Evolutionary conservation across 768 basidiomycete species (phyloP).

Genomic region (Postia placenta): DNA sequence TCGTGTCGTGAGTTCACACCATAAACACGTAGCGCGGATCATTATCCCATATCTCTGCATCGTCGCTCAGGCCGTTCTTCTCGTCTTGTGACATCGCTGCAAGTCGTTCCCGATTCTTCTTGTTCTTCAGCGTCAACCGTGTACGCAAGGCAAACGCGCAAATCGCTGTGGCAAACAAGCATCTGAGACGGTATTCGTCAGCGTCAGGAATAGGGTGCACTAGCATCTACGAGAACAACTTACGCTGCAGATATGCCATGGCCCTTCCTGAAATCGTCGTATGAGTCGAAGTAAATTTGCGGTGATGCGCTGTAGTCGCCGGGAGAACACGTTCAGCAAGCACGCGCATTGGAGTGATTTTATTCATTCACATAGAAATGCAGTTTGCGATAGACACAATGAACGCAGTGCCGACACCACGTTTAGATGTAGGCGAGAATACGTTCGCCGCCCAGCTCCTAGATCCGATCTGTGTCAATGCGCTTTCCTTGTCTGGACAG

Average conservation of each 20-base stretch:
- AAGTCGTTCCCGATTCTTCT: slow-evolving; percentile 27
- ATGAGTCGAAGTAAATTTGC: slow-evolving; percentile 50
- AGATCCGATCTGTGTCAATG: neutral
- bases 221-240: neutral
- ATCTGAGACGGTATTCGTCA: slow-evolving; percentile 25
- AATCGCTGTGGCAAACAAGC: slow-evolving; percentile 37
- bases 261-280: slow-evolving; percentile 44
- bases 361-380: slow-evolving; percentile 48
- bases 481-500: no score
- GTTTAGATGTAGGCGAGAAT: slow-evolving; percentile 54
- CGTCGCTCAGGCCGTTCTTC: slow-evolving; percentile 20
- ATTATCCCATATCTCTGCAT: slow-evolving; percentile 39
- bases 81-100: slow-evolving; percentile 27
- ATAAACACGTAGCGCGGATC: slow-evolving; percentile 51
- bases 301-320: slow-evolving; percentile 40
- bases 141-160: slow-evolving; percentile 39
- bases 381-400: slow-evolving; percentile 55
- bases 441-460: slow-evolving; percentile 59
- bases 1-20: slow-evolving; percentile 32
- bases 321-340: neutral
- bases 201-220: neutral
- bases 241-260: slow-evolving; percentile 53
- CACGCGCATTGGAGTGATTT: no score
- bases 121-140: slow-evolving; percentile 37
- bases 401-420: slow-evolving; percentile 55